Conservation (phyloP, 176 grass and related monocot genomes). For the Musa itinerans region DNA sequence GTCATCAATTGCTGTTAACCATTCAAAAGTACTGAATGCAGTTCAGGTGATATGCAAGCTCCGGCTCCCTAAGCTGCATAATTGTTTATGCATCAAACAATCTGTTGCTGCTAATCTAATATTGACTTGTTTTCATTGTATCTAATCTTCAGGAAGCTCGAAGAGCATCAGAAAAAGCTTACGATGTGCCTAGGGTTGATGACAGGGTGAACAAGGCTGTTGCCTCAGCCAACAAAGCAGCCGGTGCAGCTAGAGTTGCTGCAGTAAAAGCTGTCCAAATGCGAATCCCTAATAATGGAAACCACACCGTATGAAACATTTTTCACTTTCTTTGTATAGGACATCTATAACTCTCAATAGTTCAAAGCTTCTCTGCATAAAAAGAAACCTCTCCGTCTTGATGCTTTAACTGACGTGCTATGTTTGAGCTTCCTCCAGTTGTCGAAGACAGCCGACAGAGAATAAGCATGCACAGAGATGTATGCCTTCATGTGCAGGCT, state of each 20-base stretch:
- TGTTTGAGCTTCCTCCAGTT: not conserved
- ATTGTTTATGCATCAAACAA: not conserved
- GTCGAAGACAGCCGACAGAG: not conserved
- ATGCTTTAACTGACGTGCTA: not conserved
- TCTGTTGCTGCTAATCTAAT: not conserved
- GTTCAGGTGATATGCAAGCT: slow-evolving; percentile 55
- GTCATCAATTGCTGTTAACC: slow-evolving; percentile 87
- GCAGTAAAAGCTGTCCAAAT: slow-evolving; percentile 92
- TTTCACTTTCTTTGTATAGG: slow-evolving; percentile 28
- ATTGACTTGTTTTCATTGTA: not conserved
- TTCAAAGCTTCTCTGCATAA: not conserved
- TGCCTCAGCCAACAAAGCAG: slow-evolving; percentile 80
- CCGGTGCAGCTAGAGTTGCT: slow-evolving; percentile 87
- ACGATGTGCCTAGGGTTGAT: slow-evolving; percentile 71
- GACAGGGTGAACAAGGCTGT: slow-evolving; percentile 82
- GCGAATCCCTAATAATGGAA: slow-evolving; percentile 42
- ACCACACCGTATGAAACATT: slow-evolving; percentile 50
- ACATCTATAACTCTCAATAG: not conserved
- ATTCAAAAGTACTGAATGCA: slow-evolving; percentile 89
- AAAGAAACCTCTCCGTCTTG: not conserved
- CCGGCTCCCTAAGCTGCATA: too few species aligned
- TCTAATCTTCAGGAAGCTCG: slow-evolving; percentile 66
- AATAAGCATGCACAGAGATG: not conserved
- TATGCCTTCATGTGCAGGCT: too few species aligned
- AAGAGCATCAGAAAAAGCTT: slow-evolving; percentile 85